A percentile compares a stretch with the other conserved stretches of the same genome.
These are phyloP conservation scores for Entomortierella lignicola DNA, from an alignment of 192 early-diverging fungal genomes.

Conservation along the genomic window DNA sequence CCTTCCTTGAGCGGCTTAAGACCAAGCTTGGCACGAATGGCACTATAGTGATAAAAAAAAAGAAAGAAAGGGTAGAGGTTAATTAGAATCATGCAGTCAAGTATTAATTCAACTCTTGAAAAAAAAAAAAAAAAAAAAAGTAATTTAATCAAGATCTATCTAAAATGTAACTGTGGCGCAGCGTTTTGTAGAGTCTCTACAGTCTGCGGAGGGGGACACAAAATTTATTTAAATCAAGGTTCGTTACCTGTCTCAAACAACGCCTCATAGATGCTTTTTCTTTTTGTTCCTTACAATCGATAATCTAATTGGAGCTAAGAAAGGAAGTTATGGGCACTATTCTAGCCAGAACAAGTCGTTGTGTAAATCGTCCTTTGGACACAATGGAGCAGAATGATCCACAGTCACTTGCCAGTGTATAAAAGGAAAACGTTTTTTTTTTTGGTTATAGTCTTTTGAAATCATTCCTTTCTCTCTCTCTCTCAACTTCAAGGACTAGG, in stretches of 20 bases:
- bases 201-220: no score
- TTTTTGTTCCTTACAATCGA: no score
- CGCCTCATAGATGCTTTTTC: no score
- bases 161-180: background rate
- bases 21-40: constrained; percentile 64
- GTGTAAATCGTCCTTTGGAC: background rate
- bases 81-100: background rate
- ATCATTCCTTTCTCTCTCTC: no score
- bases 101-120: background rate
- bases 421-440: no score
- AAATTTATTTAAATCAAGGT: no score
- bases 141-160: background rate
- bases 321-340: no score
- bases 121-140: background rate
- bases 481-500: background rate
- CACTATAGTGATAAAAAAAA: constrained; percentile 43
- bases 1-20: constrained; percentile 58
- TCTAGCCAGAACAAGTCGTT: no score
- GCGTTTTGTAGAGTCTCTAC: background rate
- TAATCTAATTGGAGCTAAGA: no score
- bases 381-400: constrained; percentile 2
- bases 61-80: background rate
- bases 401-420: constrained; percentile 9
- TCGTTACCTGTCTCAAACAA: no score
- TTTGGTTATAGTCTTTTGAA: no score